Base-by-base conservation (phyloP, 2,329 filamentous ascomycete species). In the Fusarium vanettenii region DNA sequence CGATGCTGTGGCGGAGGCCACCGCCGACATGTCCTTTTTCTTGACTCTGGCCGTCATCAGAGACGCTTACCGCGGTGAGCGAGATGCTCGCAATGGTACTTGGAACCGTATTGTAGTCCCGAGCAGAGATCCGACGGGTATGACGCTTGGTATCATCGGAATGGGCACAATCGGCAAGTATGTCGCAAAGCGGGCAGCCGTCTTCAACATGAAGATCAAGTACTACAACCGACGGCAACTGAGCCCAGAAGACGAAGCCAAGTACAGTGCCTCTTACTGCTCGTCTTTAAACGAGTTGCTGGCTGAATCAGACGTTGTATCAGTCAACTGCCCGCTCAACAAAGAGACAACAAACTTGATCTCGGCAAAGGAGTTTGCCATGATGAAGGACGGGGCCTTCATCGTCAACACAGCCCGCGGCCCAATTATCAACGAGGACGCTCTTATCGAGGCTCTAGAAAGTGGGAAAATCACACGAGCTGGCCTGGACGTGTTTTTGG, bases 391-490 rank as follows among this genome's bases (percentile, higher is more conserved):
- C 2, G 86, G 87, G 0, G 78, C 81, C 0, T 84, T 86, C 63
- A 75, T 90, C 5, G 80, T 89, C 35, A 90, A 90, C 74, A 89
- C 88, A 0, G 85, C 87, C 0, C 82, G 88, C 0, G 88, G 88
- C 0, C 83, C 83, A 14, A 79, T 89, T 4, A 79, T 90, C 1
- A 84, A 89, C 67, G 87, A 89, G 72, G 75, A 79, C 5, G 87
- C 87, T 0, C 74, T 90, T 18, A 82, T 87, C 7, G 76, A 80
- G 13, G 88, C 87, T 0, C 73, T 90, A 6, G 83, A 87, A 64
- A 82, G 78, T 7, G 86, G 87, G 0, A 86, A 86, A 60, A 70
- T 89, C 2, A 80, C 80, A 1, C 79, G 85, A 6, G 87, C 86
- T 1, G 88, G 88, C 0, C 67, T 89, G 41, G 87, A 89, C 70